These are phyloP conservation scores for Apiospora saccharicola DNA, from an alignment of 2,329 filamentous ascomycete genomes.

Conservation along the genomic window DNA sequence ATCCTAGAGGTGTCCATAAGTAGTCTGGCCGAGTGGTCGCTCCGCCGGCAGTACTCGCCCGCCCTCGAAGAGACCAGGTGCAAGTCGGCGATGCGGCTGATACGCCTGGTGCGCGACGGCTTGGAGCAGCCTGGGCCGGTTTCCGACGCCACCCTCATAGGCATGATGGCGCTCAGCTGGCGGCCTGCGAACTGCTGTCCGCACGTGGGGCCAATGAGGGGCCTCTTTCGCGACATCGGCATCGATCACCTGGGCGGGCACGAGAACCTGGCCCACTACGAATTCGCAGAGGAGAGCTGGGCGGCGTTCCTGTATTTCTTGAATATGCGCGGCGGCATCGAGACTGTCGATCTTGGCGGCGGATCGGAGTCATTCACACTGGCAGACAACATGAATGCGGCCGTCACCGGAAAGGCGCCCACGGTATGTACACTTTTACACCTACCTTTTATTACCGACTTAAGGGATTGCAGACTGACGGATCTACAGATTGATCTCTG, in stretches of 20 bases:
- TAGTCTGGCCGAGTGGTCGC: neutral
- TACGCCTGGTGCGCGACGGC: neutral
- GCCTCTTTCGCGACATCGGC: neutral
- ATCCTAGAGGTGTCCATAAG: neutral
- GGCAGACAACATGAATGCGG: slow-evolving; percentile 10
- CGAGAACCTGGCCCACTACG: neutral
- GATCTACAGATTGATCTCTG: neutral
- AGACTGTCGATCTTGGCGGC: neutral
- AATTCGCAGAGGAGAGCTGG: neutral
- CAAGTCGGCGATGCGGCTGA: slow-evolving; percentile 2
- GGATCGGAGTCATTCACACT: slow-evolving; percentile 1
- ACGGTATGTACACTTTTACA: neutral
- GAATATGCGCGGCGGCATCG: slow-evolving; percentile 13
- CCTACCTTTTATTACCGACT: neutral
- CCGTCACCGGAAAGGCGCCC: neutral
- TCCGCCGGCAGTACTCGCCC: neutral
- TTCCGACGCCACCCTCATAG: neutral
- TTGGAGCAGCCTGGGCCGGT: neutral
- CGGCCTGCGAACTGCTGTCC: neutral
- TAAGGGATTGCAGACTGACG: neutral
- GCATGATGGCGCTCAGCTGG: slow-evolving; percentile 11
- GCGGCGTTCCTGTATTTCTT: neutral
- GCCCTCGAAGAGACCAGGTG: neutral
- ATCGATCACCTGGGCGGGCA: neutral
- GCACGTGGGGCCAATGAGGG: neutral